phyloP scores from a whole-genome alignment of 1,139 yeast species.

The Wickerhamomyces sp. region DNA sequence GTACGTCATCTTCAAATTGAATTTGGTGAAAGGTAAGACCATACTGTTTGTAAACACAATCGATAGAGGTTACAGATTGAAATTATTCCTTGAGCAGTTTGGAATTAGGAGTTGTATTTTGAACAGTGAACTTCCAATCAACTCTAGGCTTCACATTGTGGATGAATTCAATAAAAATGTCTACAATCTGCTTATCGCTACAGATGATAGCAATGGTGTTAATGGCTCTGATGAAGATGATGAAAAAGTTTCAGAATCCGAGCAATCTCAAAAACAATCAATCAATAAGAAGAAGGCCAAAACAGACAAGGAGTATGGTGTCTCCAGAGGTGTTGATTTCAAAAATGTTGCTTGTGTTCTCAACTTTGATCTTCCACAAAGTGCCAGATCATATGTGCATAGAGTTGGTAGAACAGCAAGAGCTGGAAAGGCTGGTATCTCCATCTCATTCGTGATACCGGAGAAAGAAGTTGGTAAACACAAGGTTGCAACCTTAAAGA shows the following conservation, averaged over 20 bases:
- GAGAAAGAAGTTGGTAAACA: slow-evolving; percentile 83
- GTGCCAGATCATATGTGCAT: slow-evolving; percentile 87
- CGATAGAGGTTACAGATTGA: slow-evolving; percentile 91
- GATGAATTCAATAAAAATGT: slow-evolving; percentile 92
- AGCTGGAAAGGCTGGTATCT: slow-evolving; percentile 94
- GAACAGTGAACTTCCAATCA: slow-evolving; percentile 88
- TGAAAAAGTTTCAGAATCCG: slow-evolving; percentile 29
- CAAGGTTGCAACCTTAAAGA: slow-evolving; percentile 64
- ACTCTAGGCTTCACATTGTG: slow-evolving; percentile 90
- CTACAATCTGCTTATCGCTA: slow-evolving; percentile 84
- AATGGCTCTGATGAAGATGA: slow-evolving; percentile 48
- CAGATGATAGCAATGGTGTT: slow-evolving; percentile 76
- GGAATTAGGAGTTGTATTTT: slow-evolving; percentile 86
- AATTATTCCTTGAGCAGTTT: slow-evolving; percentile 88
- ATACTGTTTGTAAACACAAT: slow-evolving; percentile 87
- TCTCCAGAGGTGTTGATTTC: slow-evolving; percentile 96
- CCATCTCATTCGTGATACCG: slow-evolving; percentile 88
- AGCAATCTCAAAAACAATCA: slow-evolving; percentile 3
- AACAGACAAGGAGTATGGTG: slow-evolving; percentile 79
- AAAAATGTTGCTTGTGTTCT: slow-evolving; percentile 93
- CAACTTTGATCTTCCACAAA: slow-evolving; percentile 89
- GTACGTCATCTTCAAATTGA: slow-evolving; percentile 87
- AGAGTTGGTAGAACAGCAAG: slow-evolving; percentile 98
- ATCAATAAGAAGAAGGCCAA: slow-evolving; percentile 29
- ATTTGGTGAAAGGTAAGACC: slow-evolving; percentile 86